Conservation (phyloP, 306 rosid genomes). For the Astragalus glycyphyllos region DNA sequence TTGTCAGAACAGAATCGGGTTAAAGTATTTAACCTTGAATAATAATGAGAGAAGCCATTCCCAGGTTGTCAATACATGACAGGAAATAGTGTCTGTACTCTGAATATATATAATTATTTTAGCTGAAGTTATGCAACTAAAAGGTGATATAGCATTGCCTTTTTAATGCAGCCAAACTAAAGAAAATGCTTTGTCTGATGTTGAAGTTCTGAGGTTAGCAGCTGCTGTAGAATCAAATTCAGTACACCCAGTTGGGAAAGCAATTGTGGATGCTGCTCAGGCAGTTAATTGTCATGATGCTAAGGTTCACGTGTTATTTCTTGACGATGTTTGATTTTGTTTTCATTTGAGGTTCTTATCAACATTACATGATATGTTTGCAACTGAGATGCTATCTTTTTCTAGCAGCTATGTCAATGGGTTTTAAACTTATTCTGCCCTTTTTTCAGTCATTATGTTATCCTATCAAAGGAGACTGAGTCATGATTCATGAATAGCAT, state of each 20-base stretch:
- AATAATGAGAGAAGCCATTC: slow-evolving; percentile 18
- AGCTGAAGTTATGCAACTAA: slow-evolving; percentile 38
- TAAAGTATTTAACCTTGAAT: not conserved
- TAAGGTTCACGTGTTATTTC: slow-evolving; percentile 58
- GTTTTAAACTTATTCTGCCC: slow-evolving; percentile 1
- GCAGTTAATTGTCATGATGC: slow-evolving; percentile 58
- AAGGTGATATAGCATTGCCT: slow-evolving; percentile 26
- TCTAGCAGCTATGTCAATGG: not conserved
- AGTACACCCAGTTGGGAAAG: slow-evolving; percentile 92
- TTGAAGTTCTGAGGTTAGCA: slow-evolving; percentile 81
- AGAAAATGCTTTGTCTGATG: slow-evolving; percentile 62
- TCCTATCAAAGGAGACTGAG: slow-evolving; percentile 17
- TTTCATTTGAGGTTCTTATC: slow-evolving; percentile 33
- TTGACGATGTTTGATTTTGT: slow-evolving; percentile 43
- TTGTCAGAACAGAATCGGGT: slow-evolving; percentile 9
- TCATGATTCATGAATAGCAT: slow-evolving; percentile 15
- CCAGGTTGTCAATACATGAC: not conserved
- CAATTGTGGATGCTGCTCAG: slow-evolving; percentile 89
- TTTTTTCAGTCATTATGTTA: slow-evolving; percentile 22
- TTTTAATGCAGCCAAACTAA: slow-evolving; percentile 56
- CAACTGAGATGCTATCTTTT: slow-evolving; percentile 33
- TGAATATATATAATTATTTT: slow-evolving; percentile 22
- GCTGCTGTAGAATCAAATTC: slow-evolving; percentile 95
- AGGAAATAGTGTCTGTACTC: slow-evolving; percentile 4
- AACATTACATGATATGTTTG: slow-evolving; percentile 24